Evolutionary conservation across 192 early-diverging fungal species (phyloP).

Genomic region (Umbelopsis ramanniana): DNA sequence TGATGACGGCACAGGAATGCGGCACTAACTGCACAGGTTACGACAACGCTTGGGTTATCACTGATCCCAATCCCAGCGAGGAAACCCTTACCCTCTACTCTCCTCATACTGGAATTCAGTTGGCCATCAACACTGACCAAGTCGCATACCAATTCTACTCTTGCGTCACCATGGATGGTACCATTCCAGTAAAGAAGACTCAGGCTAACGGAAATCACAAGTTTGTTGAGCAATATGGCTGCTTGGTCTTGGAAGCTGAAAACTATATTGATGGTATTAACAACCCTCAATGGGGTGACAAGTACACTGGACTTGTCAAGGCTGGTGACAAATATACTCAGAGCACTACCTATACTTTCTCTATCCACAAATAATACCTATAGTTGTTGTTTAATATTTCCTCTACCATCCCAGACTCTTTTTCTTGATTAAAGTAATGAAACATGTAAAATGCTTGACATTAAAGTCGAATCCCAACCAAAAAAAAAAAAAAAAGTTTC

Average conservation of each 20-base stretch:
- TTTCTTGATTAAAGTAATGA: too few species aligned
- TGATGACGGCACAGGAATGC: constrained; percentile 7
- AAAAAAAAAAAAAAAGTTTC: too few species aligned
- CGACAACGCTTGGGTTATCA: constrained; percentile 21
- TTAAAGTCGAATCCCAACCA: too few species aligned
- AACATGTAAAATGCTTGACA: too few species aligned
- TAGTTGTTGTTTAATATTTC: not conserved
- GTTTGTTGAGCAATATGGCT: constrained; percentile 17
- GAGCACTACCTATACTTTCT: constrained; percentile 12
- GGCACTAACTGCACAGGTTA: constrained; percentile 22
- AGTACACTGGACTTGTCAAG: constrained; percentile 7
- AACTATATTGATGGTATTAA: constrained; percentile 26
- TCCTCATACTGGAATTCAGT: constrained; percentile 1
- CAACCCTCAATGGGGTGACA: constrained; percentile 12
- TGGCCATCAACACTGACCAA: constrained; percentile 19
- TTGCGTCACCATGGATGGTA: constrained; percentile 7
- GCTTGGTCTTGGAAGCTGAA: constrained; percentile 21
- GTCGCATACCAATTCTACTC: constrained; percentile 23
- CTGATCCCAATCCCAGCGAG: not conserved
- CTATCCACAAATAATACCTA: constrained; percentile 1
- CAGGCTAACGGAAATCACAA: constrained; percentile 11
- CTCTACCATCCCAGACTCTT: not conserved
- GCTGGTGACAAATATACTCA: constrained; percentile 19
- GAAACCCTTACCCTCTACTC: not conserved
- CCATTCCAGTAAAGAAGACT: constrained; percentile 13